Percentiles rank a stretch among this genome's conserved stretches.
These are phyloP conservation scores for Oryza nivara DNA, from an alignment of 176 grass and related monocot genomes.

Conservation along the genomic window DNA sequence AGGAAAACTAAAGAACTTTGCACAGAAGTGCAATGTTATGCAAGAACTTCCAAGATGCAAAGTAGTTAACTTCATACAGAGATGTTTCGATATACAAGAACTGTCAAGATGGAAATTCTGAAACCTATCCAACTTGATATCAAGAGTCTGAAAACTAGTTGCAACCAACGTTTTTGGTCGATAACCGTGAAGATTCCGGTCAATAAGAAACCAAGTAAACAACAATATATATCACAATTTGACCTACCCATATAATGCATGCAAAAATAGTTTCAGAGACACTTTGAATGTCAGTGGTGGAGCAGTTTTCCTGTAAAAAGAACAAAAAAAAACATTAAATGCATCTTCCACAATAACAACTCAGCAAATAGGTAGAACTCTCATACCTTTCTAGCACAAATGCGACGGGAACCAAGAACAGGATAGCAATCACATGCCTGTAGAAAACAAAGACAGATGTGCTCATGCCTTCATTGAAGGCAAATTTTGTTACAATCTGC, in stretches of 20 bases:
- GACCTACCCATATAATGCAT: slow-evolving; percentile 49
- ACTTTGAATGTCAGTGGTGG: slow-evolving; percentile 38
- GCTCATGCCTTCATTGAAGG: slow-evolving; percentile 46
- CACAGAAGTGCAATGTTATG: neutral
- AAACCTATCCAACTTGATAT: neutral
- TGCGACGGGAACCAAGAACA: slow-evolving; percentile 50
- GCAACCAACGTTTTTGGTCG: neutral
- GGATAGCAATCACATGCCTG: slow-evolving; percentile 38
- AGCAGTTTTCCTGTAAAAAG: slow-evolving; percentile 45
- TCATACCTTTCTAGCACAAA: slow-evolving; percentile 53
- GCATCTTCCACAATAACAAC: neutral
- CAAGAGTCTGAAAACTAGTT: neutral
- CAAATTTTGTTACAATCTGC: slow-evolving; percentile 48
- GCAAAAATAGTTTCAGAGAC: slow-evolving; percentile 49
- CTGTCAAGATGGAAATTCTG: neutral
- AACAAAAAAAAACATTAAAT: neutral
- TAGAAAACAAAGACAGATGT: slow-evolving; percentile 61
- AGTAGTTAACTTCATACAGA: neutral
- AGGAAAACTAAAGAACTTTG: neutral
- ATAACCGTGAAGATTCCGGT: neutral
- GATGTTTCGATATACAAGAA: neutral
- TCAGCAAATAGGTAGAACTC: neutral
- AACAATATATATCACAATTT: neutral
- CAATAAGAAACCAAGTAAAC: neutral
- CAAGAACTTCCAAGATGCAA: neutral